Percentiles rank a stretch among this genome's conserved stretches.
Evolutionary conservation across 495 filamentous ascomycete genomes (phyloP).

Genomic region (Lophiostoma macrostomum): DNA sequence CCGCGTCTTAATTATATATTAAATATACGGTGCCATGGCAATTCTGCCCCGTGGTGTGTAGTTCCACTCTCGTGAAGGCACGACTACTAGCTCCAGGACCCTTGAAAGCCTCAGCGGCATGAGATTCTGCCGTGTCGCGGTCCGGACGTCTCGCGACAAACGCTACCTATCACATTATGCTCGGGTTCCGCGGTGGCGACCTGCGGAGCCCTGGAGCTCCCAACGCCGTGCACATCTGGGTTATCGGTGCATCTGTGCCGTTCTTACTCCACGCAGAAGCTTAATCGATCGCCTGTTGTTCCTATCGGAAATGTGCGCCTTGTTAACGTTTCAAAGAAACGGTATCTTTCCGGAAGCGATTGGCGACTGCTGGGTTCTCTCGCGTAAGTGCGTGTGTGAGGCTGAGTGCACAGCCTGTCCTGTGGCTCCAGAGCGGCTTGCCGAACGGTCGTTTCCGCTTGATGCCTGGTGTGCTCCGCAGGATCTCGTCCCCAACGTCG

Average conservation of each 20-base stretch:
- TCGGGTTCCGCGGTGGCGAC: no score
- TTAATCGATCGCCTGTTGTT: slow-evolving; percentile 4
- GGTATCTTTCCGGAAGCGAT: slow-evolving; percentile 4
- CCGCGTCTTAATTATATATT: slow-evolving; percentile 10
- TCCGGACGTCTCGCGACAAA: neutral
- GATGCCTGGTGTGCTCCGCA: no score
- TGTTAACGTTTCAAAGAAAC: slow-evolving; percentile 4
- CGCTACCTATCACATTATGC: no score
- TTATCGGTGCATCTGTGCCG: neutral
- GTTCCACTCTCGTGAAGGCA: slow-evolving; percentile 4
- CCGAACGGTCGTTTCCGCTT: no score
- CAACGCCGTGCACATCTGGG: no score
- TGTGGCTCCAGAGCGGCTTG: slow-evolving; percentile 6
- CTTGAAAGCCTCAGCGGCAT: slow-evolving; percentile 26
- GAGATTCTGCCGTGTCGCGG: slow-evolving; percentile 24
- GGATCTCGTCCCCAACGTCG: no score
- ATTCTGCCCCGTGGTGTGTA: slow-evolving; percentile 14
- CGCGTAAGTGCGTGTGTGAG: slow-evolving; percentile 6
- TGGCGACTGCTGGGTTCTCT: slow-evolving; percentile 13
- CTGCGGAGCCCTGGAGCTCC: no score
- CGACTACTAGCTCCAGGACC: neutral
- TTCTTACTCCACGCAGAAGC: slow-evolving; percentile 2
- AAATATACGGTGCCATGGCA: slow-evolving; percentile 10
- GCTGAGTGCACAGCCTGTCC: slow-evolving; percentile 18
- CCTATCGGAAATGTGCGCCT: slow-evolving; percentile 15